Percentiles rank a stretch among this genome's conserved stretches.
Evolutionary conservation across 768 basidiomycete species (phyloP).

Genomic region (Galerina sulciceps): DNA sequence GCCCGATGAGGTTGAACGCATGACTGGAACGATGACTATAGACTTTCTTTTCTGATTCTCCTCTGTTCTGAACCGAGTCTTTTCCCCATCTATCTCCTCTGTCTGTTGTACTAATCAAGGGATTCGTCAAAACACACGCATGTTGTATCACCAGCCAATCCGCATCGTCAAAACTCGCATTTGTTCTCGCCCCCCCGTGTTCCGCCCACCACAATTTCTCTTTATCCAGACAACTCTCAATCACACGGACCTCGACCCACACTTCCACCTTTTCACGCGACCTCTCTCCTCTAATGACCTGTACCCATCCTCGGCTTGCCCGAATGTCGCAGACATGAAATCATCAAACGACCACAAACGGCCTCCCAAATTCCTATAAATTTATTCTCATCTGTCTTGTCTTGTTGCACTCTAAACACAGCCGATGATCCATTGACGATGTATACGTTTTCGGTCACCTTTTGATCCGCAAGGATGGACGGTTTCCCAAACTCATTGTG

Average conservation of each 20-base stretch:
- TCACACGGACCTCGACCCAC: not conserved
- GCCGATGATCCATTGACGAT: constrained; percentile 1
- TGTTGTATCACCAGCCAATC: constrained; percentile 45
- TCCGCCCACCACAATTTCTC: not conserved
- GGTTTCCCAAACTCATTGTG: constrained; percentile 14
- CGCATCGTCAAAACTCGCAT: constrained; percentile 15
- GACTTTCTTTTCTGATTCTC: constrained; percentile 15
- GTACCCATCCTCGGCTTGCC: constrained; percentile 3
- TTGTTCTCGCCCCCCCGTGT: constrained; percentile 5
- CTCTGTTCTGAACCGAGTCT: constrained; percentile 13
- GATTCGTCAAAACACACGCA: constrained; percentile 34
- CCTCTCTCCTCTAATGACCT: constrained; percentile 4
- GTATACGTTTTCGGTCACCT: not conserved
- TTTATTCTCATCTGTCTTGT: constrained; percentile 10
- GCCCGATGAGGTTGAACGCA: constrained; percentile 1
- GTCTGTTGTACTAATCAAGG: constrained; percentile 45
- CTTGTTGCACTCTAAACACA: constrained; percentile 6
- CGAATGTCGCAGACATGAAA: not conserved
- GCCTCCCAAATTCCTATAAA: constrained; percentile 4
- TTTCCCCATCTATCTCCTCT: constrained; percentile 22
- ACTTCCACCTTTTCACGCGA: not conserved
- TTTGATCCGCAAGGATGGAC: constrained; percentile 17
- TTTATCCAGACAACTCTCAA: not conserved
- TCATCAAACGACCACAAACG: constrained; percentile 3
- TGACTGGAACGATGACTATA: constrained; percentile 15